Percentiles rank a stretch among this genome's conserved stretches.
Conservation (phyloP, 495 filamentous ascomycete genomes). For the Penicillium odoratum region DNA sequence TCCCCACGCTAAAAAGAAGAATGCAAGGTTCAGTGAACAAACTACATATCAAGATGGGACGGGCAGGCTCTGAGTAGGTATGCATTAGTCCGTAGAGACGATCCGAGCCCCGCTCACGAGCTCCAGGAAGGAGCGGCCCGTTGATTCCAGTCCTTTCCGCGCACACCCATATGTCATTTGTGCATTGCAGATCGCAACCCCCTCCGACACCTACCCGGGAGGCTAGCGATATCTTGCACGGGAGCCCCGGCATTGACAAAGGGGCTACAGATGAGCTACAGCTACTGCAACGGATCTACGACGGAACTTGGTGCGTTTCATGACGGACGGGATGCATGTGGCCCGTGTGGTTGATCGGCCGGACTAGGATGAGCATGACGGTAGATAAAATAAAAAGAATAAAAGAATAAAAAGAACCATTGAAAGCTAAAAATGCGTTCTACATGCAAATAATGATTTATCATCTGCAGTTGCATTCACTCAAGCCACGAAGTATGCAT, state of each 20-base stretch:
- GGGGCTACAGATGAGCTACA: constrained; percentile 7
- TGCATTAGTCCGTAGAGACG: neutral
- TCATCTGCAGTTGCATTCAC: constrained; percentile 6
- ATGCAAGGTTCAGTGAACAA: neutral
- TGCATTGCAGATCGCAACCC: constrained; percentile 11
- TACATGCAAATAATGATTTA: neutral
- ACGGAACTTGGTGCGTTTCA: constrained; percentile 28
- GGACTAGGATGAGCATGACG: neutral
- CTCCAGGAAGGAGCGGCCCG: constrained; percentile 5
- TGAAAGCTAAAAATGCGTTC: neutral
- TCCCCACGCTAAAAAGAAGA: neutral
- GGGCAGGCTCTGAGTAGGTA: neutral
- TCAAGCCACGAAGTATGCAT: constrained; percentile 9
- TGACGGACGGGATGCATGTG: constrained; percentile 24
- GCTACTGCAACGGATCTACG: constrained; percentile 22
- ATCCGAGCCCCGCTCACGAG: constrained; percentile 5
- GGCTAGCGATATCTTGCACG: constrained; percentile 6
- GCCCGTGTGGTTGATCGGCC: constrained; percentile 24
- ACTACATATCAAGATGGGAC: constrained; percentile 7
- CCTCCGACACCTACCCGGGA: neutral
- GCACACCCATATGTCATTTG: neutral
- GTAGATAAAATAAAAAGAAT: neutral
- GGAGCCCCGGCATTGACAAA: constrained; percentile 1
- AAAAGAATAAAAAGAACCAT: neutral
- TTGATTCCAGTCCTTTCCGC: neutral